Evolutionary conservation across 2,329 filamentous ascomycete genomes (phyloP).

Genomic region (Rhexocercosporidium sp.): DNA sequence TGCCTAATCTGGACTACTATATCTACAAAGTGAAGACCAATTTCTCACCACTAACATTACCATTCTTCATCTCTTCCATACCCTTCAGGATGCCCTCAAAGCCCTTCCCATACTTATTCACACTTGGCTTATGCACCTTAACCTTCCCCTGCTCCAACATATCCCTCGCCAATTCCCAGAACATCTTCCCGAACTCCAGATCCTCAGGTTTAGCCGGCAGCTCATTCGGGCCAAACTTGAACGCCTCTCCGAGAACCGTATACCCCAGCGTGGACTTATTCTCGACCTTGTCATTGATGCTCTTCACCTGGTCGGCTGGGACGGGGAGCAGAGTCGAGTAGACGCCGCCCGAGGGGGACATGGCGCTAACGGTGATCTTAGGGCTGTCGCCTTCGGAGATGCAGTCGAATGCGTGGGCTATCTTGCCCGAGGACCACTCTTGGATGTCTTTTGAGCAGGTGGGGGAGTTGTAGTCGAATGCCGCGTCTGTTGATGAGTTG

Average conservation of each 20-base stretch:
- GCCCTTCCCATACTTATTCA: constrained; percentile 40
- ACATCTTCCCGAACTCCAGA: constrained; percentile 45
- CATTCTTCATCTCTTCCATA: constrained; percentile 36
- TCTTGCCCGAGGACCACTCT: constrained; percentile 48
- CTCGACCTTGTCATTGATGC: constrained; percentile 46
- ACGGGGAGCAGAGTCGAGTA: constrained; percentile 49
- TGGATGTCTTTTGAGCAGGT: constrained; percentile 53
- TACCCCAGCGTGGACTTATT: constrained; percentile 46
- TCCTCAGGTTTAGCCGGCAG: constrained; percentile 39
- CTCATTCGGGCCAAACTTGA: constrained; percentile 32
- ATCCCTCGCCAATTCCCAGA: constrained; percentile 44
- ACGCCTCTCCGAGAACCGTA: constrained; percentile 47
- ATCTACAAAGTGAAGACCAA: constrained; percentile 50
- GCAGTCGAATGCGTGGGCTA: constrained; percentile 54
- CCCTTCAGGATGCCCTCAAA: constrained; percentile 39
- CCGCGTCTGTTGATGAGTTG: constrained; percentile 25
- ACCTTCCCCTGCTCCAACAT: constrained; percentile 47
- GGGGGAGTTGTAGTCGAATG: constrained; percentile 56
- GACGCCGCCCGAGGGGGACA: constrained; percentile 45
- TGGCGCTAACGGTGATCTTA: constrained; percentile 47
- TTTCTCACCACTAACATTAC: constrained; percentile 49
- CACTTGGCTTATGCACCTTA: constrained; percentile 41
- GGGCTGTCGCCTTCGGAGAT: constrained; percentile 47
- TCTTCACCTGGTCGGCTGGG: constrained; percentile 46
- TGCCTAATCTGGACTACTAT: not conserved